Percentiles rank a stretch among this genome's conserved stretches.
Conservation (phyloP, 2,329 filamentous ascomycete species). For the Fusarium kyushuense region DNA sequence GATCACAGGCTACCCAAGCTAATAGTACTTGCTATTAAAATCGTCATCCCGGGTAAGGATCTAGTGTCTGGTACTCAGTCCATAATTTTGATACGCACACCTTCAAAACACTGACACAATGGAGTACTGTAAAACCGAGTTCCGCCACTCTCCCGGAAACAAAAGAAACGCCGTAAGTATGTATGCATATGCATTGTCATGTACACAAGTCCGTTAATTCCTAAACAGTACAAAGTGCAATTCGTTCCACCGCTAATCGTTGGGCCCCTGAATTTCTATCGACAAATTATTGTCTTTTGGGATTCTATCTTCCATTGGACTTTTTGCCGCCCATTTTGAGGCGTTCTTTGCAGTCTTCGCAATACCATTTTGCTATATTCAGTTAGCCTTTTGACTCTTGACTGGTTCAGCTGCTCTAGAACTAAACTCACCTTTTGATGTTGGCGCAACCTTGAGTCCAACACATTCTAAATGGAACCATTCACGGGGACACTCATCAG, state of each 20-base stretch:
- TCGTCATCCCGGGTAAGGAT: neutral
- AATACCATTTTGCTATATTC: constrained; percentile 81
- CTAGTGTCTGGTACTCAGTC: neutral
- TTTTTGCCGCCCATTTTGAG: constrained; percentile 69
- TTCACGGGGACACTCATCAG: constrained; percentile 77
- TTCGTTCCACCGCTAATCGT: constrained; percentile 31
- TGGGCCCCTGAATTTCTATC: constrained; percentile 25
- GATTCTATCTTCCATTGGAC: constrained; percentile 58
- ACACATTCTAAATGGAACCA: constrained; percentile 90
- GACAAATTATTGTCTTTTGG: constrained; percentile 3
- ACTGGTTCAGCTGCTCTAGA: neutral
- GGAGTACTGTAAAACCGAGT: constrained; percentile 33
- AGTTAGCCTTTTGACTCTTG: constrained; percentile 46
- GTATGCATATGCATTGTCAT: constrained; percentile 33
- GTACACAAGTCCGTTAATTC: constrained; percentile 37
- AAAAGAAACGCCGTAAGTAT: constrained; percentile 43
- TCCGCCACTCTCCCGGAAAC: constrained; percentile 26
- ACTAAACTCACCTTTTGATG: constrained; percentile 73
- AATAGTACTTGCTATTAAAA: neutral
- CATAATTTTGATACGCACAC: neutral
- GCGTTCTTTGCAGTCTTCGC: constrained; percentile 79
- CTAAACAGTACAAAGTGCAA: constrained; percentile 17
- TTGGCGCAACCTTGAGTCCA: constrained; percentile 82
- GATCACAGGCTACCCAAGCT: neutral
- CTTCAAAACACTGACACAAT: constrained; percentile 5